Base-by-base conservation (phyloP, 2,329 filamentous ascomycete species). In the Huntiella omanensis region DNA sequence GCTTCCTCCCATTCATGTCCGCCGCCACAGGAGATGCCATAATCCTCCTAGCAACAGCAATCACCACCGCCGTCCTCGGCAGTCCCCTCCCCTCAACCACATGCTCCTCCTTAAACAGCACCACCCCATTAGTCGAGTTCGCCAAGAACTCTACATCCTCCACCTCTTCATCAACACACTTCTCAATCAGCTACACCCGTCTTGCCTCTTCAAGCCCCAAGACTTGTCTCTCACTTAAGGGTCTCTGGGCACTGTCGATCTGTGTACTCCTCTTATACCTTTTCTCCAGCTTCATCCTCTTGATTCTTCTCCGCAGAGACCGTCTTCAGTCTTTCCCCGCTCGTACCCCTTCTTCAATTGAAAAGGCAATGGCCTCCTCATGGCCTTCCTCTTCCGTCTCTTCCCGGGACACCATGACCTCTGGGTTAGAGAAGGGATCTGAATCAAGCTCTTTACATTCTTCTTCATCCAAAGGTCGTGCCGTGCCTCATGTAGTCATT, bases 211-310 rank as follows among this genome's bases (percentile, higher is more conserved):
- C 66, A 3, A 68, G 67, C 54, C 68, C 68, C 59, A 60, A 71
- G 13, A 81, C 82, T 47, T 95, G 87, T 65, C 76, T 78, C 56
- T 77, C 91, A 66, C 77, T 86, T 60, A 92, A 93, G 69, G 75
- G 81, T 12, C 74, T 91, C 53, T 94, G 86, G 87, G 86, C 85
- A 1, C 62, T 94, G 50, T 74, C 76, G 59, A 87, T 94, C 60
- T 77, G 77, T 4, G 70, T 92, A 43, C 85, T 77, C 59, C 71
- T 82, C 38, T 63, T 84, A 33, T 83, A 83, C 55, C 69, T 73
- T 51, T 69, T 83, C 50, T 79, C 75, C 2, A 63, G 68, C 40
- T 60, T 79, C 43, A 67, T 72, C 40, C 70, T 68, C 28, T 60
- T 66, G 47, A 74, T 75, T 53, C 64, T 84, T 35, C 82, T 77